Evolutionary conservation across 306 rosid species (phyloP), one percentile per base, ranked within the genome.

Genomic region (Prosopis cineraria): DNA sequence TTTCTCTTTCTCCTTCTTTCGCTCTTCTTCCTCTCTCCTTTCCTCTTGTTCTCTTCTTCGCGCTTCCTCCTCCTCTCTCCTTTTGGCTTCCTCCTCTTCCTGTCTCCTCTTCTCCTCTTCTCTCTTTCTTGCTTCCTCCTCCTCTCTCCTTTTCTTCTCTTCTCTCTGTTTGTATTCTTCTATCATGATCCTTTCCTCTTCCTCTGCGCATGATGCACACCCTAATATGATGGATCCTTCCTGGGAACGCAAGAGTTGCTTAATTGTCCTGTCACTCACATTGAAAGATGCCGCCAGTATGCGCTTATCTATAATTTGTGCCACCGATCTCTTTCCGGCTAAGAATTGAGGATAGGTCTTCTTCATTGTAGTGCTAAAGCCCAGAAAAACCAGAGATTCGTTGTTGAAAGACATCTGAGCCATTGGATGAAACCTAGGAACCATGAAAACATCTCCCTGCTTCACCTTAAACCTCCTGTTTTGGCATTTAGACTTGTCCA

Each of bases 121-220:
- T 12, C 50, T 24, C 50, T 62, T 24, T 29, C 33, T 43, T 37
- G 4, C 30, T 2, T 66, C 2, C 27, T 6, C 40, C 59, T 33
- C 13, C 52, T 24, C 59, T 72, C 3, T 37, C 62, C 34, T 55
- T 3, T 6, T 27, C 7, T 56, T 3, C n/a, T 6, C 70, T 37
- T 22, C 24, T 41, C 17, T 47, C 30, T 5, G 43, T 14, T 7
- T 50, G 1, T 22, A 70, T 17, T 68, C 82, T 2, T 74, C 87
- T 2, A 74, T 74, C 96, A 89, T 89, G 1, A 73, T 47, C 82
- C 55, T 86, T 48, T 84, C 87, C 84, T 91, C 97, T 70, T 95
- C 96, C 84, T 91, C 98, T 0, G 98, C 98, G n/a, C 99, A 95
- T 11, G 96, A 89, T 60, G 36, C 14, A 71, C 99, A 95, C 63